These are phyloP conservation scores for Stephanodiscus minutulus DNA, from an alignment of 108 stramenopile genomes.

Conservation along the genomic window DNA sequence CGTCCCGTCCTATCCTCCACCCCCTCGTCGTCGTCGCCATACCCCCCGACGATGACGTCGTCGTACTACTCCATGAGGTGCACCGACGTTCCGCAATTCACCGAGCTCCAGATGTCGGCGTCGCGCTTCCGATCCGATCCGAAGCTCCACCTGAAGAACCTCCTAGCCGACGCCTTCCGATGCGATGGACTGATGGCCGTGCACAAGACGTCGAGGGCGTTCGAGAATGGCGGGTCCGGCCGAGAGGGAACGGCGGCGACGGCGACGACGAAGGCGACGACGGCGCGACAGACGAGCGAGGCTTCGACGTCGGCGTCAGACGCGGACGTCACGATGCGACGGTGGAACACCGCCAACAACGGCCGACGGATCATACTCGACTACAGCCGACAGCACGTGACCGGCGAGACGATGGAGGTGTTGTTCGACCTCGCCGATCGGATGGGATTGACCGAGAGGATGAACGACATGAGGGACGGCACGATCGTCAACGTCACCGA, in stretches of 20 bases:
- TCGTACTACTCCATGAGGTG: too few species aligned
- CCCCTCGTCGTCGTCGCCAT: too few species aligned
- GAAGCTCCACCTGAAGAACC: conserved; percentile 78
- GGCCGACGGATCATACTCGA: conserved; percentile 88
- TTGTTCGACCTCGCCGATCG: conserved; percentile 93
- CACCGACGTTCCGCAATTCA: conserved; percentile 76
- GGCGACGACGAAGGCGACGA: not conserved
- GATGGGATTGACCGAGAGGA: conserved; percentile 72
- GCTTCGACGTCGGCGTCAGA: not conserved
- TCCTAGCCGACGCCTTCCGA: conserved; percentile 74
- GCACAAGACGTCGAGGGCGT: conserved; percentile 43
- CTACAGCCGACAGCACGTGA: conserved; percentile 95
- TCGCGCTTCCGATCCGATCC: conserved; percentile 69
- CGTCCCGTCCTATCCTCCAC: too few species aligned
- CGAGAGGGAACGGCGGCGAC: too few species aligned
- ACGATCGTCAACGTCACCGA: conserved; percentile 77
- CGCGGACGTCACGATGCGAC: not conserved
- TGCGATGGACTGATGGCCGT: conserved; percentile 76
- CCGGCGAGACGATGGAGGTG: conserved; percentile 91
- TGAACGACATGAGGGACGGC: conserved; percentile 76
- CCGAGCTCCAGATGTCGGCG: conserved; percentile 72
- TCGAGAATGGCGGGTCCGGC: not conserved
- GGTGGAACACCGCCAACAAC: not conserved
- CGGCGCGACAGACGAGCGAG: not conserved
- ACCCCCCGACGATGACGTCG: too few species aligned